Conservation (phyloP, 306 rosid genomes). For the Casuarina equisetifolia region DNA sequence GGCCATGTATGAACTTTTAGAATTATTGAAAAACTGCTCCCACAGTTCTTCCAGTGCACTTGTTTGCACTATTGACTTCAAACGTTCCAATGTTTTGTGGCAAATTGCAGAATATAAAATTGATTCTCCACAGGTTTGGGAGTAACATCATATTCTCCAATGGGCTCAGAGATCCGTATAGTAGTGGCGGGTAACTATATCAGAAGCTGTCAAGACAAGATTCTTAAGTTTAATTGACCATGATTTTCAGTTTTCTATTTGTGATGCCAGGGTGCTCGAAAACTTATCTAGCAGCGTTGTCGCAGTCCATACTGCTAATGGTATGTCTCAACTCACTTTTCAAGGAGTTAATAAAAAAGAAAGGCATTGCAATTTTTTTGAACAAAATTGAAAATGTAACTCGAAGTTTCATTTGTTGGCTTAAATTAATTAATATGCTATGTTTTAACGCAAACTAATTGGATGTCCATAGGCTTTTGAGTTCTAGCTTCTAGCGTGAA, state of each 20-base stretch:
- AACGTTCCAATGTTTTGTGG: not conserved
- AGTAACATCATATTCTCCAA: conserved; percentile 76
- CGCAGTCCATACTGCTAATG: conserved; percentile 42
- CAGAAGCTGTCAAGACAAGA: not conserved
- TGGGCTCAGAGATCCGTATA: conserved; percentile 66
- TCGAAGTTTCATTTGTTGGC: no score
- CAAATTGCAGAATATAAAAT: conserved; percentile 46
- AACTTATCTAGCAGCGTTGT: conserved; percentile 45
- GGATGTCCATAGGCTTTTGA: not conserved
- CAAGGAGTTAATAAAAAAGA: not conserved
- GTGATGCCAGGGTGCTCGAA: conserved; percentile 42
- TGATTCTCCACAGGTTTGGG: conserved; percentile 48
- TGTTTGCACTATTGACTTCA: not conserved
- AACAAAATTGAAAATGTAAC: no score
- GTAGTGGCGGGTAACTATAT: conserved; percentile 55
- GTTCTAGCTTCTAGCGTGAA: not conserved
- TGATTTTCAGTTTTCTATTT: not conserved
- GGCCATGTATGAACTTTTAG: conserved; percentile 48
- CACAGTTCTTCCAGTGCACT: not conserved
- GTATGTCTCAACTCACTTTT: conserved; percentile 13
- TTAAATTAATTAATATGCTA: no score
- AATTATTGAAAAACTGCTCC: not conserved
- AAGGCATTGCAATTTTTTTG: no score
- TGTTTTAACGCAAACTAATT: no score
- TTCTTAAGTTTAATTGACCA: not conserved